phyloP scores from a whole-genome alignment of 1,284 basidiomycete species.

The Ustilago curta region DNA sequence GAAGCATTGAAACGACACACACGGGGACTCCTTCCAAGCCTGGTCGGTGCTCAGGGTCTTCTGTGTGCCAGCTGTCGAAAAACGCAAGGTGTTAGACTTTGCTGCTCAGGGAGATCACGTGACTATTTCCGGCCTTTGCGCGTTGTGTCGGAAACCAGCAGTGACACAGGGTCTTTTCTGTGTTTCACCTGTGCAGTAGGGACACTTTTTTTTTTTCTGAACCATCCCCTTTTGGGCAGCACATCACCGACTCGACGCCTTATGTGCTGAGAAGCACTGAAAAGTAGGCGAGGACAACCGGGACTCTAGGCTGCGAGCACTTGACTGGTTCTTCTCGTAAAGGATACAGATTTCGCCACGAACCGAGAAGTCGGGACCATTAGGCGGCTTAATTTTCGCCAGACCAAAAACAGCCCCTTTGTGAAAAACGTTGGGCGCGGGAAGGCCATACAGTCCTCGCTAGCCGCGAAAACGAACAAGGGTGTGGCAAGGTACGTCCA shows the following conservation, averaged over 20 bases:
- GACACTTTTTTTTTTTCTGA: too few relatives aligned
- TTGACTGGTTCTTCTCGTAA: too few relatives aligned
- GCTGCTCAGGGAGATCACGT: background rate
- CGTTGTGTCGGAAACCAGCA: slow-evolving; percentile 1
- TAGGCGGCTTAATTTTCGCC: too few relatives aligned
- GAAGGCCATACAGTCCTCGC: background rate
- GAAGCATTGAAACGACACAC: too few relatives aligned
- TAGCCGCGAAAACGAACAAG: too few relatives aligned
- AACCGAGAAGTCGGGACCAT: background rate
- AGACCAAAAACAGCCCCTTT: background rate
- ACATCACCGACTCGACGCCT: too few relatives aligned
- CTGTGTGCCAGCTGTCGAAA: background rate
- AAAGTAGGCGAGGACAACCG: background rate
- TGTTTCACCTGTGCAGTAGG: too few relatives aligned
- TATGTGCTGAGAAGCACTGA: too few relatives aligned
- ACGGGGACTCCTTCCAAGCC: background rate
- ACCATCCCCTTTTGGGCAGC: too few relatives aligned
- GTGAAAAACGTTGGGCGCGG: background rate
- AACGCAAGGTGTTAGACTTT: slow-evolving; percentile 9
- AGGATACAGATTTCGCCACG: background rate
- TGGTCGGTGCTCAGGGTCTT: slow-evolving; percentile 10
- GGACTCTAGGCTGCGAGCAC: background rate
- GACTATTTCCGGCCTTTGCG: background rate
- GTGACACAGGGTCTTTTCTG: too few relatives aligned
- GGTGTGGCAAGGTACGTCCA: too few relatives aligned